Evolutionary conservation across 441 rosid species (phyloP).

Genomic region (Populus tomentosa): DNA sequence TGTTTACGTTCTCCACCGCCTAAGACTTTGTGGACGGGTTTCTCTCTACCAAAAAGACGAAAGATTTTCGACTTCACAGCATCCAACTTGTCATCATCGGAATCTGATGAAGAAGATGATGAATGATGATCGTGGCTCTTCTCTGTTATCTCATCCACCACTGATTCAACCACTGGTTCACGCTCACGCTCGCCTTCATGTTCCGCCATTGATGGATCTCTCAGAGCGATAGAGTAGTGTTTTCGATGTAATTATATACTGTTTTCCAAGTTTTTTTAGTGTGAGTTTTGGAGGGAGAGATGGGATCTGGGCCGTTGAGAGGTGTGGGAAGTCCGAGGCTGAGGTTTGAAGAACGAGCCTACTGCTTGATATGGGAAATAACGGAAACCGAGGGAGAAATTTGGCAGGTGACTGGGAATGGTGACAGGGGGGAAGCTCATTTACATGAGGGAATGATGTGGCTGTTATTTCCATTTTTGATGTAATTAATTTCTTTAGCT

Average conservation of each 20-base stretch:
- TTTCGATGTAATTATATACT: not conserved
- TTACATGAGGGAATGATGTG: not conserved
- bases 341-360: slow-evolving; percentile 18
- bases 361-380: not conserved
- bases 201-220: slow-evolving; percentile 45
- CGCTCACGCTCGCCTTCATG: slow-evolving; percentile 40
- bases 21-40: slow-evolving; percentile 75
- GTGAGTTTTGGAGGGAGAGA: not conserved
- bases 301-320: slow-evolving; percentile 24
- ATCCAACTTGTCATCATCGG: slow-evolving; percentile 58
- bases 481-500: too few species aligned
- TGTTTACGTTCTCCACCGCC: slow-evolving; percentile 80
- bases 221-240: not conserved
- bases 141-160: slow-evolving; percentile 68
- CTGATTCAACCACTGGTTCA: slow-evolving; percentile 33
- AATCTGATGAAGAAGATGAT: slow-evolving; percentile 56
- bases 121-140: slow-evolving; percentile 46
- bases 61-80: slow-evolving; percentile 53
- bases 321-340: not conserved
- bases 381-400: not conserved
- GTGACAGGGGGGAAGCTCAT: not conserved
- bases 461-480: not conserved
- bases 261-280: not conserved
- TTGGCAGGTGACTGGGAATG: not conserved
- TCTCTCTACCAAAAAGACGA: slow-evolving; percentile 82